Evolutionary conservation across 2,329 filamentous ascomycete genomes (phyloP).

Genomic region (Paradendryphiella salina): DNA sequence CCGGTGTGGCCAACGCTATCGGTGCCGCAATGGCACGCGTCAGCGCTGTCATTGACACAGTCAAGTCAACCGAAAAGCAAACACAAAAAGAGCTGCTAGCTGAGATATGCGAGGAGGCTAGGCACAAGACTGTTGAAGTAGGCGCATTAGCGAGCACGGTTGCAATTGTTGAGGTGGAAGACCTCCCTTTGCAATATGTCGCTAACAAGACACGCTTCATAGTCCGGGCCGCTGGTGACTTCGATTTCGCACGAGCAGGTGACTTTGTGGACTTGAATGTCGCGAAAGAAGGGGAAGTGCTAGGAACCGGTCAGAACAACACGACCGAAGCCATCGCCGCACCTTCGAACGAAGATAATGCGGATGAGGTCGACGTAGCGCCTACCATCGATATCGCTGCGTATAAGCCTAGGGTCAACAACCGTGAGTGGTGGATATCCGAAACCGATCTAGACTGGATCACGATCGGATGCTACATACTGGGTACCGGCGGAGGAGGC

Average conservation of each 20-base stretch:
- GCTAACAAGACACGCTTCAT: slow-evolving; percentile 56
- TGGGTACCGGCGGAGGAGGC: slow-evolving; percentile 55
- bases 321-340: slow-evolving; percentile 13
- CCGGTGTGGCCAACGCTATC: slow-evolving; percentile 66
- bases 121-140: slow-evolving; percentile 46
- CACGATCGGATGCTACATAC: slow-evolving; percentile 53
- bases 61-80: slow-evolving; percentile 46
- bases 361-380: slow-evolving; percentile 21
- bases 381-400: slow-evolving; percentile 34
- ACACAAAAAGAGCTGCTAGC: slow-evolving; percentile 40
- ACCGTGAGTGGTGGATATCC: slow-evolving; percentile 51
- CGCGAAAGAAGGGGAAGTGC: slow-evolving; percentile 24
- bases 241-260: slow-evolving; percentile 44
- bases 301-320: slow-evolving; percentile 7
- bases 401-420: slow-evolving; percentile 49
- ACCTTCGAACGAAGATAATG: slow-evolving; percentile 21
- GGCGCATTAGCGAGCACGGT: slow-evolving; percentile 42
- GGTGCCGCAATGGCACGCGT: slow-evolving; percentile 66
- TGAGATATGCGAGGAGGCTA: slow-evolving; percentile 46
- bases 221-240: slow-evolving; percentile 60
- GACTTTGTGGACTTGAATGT: slow-evolving; percentile 34
- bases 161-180: slow-evolving; percentile 47
- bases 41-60: slow-evolving; percentile 51
- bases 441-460: slow-evolving; percentile 53
- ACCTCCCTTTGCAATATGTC: slow-evolving; percentile 60